Base-by-base conservation (phyloP, 1,284 basidiomycete species). In the Puccinia triticina region DNA sequence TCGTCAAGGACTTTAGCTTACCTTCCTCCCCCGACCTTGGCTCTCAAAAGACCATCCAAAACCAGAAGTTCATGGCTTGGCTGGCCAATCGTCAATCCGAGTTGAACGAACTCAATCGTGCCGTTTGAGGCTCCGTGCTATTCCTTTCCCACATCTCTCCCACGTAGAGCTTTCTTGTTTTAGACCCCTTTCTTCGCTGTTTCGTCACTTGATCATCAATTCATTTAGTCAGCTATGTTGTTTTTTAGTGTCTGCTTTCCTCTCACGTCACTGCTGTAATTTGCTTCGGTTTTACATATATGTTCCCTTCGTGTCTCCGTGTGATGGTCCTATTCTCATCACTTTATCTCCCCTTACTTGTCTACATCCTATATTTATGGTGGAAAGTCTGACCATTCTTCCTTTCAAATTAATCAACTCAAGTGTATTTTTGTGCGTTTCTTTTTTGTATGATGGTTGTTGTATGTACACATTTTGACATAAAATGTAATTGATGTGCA, bases 81-180 rank as follows among this genome's bases (percentile, higher is more conserved):
- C 23, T 69, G n/a, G 11, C 12, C 0, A 69, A 69, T n/a, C 66
- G 66, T 26, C n/a, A 46, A 21, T 29, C 16, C 8, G 66, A 69
- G 48, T 69, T 69, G 48, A 69, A 46, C 43, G 66, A 69, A 12
- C 66, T 69, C n/a, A 26, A 69, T 69, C 43, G 10, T 16, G 11
- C 43, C 7, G 37, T 40, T 48, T 69, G 46, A 46, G 18, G 12
- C 40, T 69, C 46, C 46, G 26, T 16, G 2, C 7, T 64, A 11
- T 71, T 23, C 48, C 29, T 26, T 12, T 53, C 32, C 26, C 29
- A n/a, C n/a, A 46, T 48, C 21, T 26, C 1, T 72, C 43, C 14
- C 2, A 43, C 40, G 12, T n/a, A 43, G 12, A 64, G 3, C 14
- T 73, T 26, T 73, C 34, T 73, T 50, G 21, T 32, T 73, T 40